Conservation (phyloP, 441 rosid species). For the Adansonia rubrostipa region DNA sequence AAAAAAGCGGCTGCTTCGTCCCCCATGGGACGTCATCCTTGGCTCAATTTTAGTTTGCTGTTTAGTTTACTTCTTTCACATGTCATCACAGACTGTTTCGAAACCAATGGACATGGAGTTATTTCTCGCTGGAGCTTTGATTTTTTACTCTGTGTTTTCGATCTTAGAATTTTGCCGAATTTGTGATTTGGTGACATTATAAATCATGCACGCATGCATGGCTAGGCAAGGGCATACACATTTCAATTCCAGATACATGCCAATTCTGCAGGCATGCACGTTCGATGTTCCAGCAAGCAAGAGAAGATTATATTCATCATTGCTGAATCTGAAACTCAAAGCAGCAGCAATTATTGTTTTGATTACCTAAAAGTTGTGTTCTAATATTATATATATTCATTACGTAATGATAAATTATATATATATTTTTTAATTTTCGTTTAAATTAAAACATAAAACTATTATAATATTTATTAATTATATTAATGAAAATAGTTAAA, state of each 20-base stretch:
- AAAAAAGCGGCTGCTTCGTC: constrained; percentile 40
- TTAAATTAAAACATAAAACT: no score
- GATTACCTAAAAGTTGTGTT: no score
- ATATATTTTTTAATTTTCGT: no score
- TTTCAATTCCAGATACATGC: no score
- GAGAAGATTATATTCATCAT: no score
- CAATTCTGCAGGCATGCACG: background rate
- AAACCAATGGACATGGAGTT: constrained; percentile 1
- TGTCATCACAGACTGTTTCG: background rate
- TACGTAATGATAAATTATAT: no score
- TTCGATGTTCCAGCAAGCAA: no score
- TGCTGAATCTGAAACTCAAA: no score
- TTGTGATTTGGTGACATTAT: constrained; percentile 7
- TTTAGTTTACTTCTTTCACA: constrained; percentile 15
- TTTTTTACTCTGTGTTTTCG: background rate
- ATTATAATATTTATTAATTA: no score
- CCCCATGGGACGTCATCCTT: constrained; percentile 87
- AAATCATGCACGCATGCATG: background rate
- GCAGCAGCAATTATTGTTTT: no score
- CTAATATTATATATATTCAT: no score
- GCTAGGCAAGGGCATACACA: background rate
- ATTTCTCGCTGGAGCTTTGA: background rate
- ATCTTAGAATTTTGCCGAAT: background rate
- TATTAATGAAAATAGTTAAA: no score
- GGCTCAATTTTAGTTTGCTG: constrained; percentile 49